Conservation (phyloP, 1,284 basidiomycete species). For the Malassezia cuniculi region DNA sequence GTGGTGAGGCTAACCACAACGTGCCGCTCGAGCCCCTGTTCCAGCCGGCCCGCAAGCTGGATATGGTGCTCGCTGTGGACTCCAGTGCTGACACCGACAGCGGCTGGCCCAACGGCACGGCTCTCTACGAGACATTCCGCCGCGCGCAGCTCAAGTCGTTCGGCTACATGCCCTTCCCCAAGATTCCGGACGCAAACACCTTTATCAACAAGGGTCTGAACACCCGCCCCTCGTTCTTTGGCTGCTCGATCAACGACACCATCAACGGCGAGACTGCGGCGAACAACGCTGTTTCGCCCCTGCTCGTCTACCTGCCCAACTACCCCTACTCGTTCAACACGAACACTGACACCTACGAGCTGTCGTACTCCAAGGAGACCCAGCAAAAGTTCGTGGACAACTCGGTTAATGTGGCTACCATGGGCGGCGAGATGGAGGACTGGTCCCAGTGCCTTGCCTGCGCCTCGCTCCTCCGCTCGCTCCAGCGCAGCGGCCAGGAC, state of each 20-base stretch:
- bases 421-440: conserved; percentile 22
- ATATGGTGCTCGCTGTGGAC: conserved; percentile 61
- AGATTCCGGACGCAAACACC: conserved; percentile 48
- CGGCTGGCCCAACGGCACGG: conserved; percentile 58
- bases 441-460: conserved; percentile 38
- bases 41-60: conserved; percentile 54
- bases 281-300: conserved; percentile 43
- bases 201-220: conserved; percentile 58
- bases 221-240: conserved; percentile 62
- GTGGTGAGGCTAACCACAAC: conserved; percentile 48
- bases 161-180: conserved; percentile 45
- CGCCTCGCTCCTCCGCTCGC: conserved; percentile 32
- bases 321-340: conserved; percentile 47
- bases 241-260: conserved; percentile 50
- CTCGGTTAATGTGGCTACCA: conserved; percentile 29
- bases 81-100: conserved; percentile 51
- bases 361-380: conserved; percentile 39
- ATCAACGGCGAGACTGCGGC: conserved; percentile 19
- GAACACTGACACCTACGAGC: conserved; percentile 40
- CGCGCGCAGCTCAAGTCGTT: conserved; percentile 19
- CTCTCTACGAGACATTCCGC: conserved; percentile 44
- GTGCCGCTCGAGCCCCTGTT: conserved; percentile 57
- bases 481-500: conserved; percentile 18
- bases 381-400: conserved; percentile 37
- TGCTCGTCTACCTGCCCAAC: conserved; percentile 48